phyloP scores from a whole-genome alignment of 1,284 basidiomycete genomes.

The Abortiporus biennis region DNA sequence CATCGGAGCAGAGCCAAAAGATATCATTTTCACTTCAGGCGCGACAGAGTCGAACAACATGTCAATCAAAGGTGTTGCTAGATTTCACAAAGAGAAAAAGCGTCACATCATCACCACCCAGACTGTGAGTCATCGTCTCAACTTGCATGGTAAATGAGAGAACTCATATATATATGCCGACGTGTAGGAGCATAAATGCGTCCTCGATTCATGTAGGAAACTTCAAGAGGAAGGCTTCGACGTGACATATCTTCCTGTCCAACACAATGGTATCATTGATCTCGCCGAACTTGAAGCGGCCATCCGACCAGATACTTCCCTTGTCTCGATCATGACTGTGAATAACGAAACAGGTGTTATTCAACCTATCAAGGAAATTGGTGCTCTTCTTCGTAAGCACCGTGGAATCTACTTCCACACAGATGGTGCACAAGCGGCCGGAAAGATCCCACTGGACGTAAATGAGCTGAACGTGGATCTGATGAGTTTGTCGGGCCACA shows the following conservation, averaged over 20 bases:
- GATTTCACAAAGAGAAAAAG: conserved; percentile 89
- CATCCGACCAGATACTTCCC: conserved; percentile 26
- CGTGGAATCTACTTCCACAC: conserved; percentile 95
- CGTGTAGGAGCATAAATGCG: conserved; percentile 97
- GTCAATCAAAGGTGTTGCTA: conserved; percentile 95
- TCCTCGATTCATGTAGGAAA: conserved; percentile 95
- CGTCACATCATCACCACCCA: conserved; percentile 89
- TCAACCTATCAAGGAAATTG: conserved; percentile 96
- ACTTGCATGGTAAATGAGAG: too few species aligned
- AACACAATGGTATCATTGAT: conserved; percentile 76
- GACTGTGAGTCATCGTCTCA: conserved; percentile 50
- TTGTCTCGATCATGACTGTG: conserved; percentile 91
- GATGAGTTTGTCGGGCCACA: conserved; percentile 96
- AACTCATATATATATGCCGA: too few species aligned
- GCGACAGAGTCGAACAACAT: conserved; percentile 99
- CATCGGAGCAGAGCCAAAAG: conserved; percentile 93
- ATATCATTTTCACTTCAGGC: conserved; percentile 97
- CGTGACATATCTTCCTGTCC: conserved; percentile 94
- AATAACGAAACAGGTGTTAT: conserved; percentile 99
- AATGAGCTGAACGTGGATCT: conserved; percentile 95
- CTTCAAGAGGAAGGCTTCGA: conserved; percentile 97
- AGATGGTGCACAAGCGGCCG: conserved; percentile 94
- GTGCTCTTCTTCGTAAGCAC: conserved; percentile 75
- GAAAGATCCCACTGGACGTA: conserved; percentile 89
- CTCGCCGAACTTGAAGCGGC: conserved; percentile 30